phyloP scores from a whole-genome alignment of 208 protist genomes.

The Trypanosoma cruzi region DNA sequence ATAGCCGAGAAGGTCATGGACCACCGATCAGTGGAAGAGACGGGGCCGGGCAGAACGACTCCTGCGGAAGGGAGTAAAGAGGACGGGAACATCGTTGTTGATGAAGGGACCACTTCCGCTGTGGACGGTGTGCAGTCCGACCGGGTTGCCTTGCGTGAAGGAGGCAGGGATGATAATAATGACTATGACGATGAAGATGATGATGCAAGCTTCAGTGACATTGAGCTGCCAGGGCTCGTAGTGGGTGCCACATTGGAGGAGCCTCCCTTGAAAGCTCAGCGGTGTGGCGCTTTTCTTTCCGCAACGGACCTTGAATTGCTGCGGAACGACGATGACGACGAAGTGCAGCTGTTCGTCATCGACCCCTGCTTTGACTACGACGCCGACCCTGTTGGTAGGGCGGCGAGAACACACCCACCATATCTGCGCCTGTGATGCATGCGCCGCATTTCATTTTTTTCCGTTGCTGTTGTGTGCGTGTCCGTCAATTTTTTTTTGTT shows the following conservation, averaged over 20 bases:
- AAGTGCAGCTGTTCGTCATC: slow-evolving; percentile 50
- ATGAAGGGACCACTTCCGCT: background rate
- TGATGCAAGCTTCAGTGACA: slow-evolving; percentile 10
- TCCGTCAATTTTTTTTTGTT: no score
- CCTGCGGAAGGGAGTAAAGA: background rate
- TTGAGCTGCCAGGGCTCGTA: slow-evolving; percentile 23
- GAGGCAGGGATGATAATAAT: background rate
- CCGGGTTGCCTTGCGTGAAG: background rate
- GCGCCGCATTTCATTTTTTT: background rate
- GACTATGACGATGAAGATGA: background rate
- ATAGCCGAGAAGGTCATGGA: background rate
- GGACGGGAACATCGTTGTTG: background rate
- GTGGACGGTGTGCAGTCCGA: background rate
- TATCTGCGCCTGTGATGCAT: slow-evolving; percentile 1
- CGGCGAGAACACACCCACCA: slow-evolving; percentile 18
- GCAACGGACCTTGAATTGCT: slow-evolving; percentile 13
- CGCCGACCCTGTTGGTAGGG: slow-evolving; percentile 39
- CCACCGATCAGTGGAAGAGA: background rate
- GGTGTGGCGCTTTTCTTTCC: slow-evolving; percentile 8
- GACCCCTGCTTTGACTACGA: slow-evolving; percentile 72
- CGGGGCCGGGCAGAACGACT: background rate
- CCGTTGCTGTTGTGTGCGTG: background rate
- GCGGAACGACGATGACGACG: slow-evolving; percentile 36
- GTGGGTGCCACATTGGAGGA: background rate
- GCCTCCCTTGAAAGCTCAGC: no score